Evolutionary conservation across 495 filamentous ascomycete species (phyloP), one percentile per base, ranked within the genome.

Genomic region (Apodospora peruviana): DNA sequence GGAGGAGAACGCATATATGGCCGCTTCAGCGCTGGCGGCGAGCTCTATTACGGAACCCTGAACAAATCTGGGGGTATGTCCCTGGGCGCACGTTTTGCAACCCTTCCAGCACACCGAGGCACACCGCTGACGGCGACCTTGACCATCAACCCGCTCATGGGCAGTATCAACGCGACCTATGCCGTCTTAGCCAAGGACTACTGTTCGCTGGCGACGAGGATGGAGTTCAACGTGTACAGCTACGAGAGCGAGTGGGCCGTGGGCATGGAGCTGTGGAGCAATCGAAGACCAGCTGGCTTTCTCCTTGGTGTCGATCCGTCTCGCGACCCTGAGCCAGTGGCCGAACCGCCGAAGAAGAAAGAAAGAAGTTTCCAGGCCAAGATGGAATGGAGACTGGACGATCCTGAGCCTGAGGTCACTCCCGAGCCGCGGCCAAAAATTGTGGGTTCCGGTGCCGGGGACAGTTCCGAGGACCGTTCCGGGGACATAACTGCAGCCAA

Each of bases 221-320:
- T 97, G 70, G 89, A 93, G 53, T 98, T 97, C 65, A 98, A 98
- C 61, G 89, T 96, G 43, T 96, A 96, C 70, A 94, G 87, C 58
- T 98, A 96, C 71, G 93, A 97, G 70, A 95, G 88, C 61, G 90
- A 94, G 32, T 79, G 96, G 72, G 84, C 86, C 35, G 74, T 96
- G 8, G 93, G 94, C 11, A 86, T 84, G 63, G 94, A 98, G 65
- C 70, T 96, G 23, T 98, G 94, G 91, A 78, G 77, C 66, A 65
- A 79, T 65, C 65, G 60, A 44, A 53, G 64, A 53, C 70, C 65
- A 27, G 63, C 65, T 36, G 53, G 67, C 5, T 70, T 73, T 16
- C 61, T 72, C 16, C 60, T 71, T 5, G 72, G 72, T 47, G 59
- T 67, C 41, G 56, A 62, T 19, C 51, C 54, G 2, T 35, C 22